Conservation (phyloP, 228 moss, liverwort and hornwort genomes). For the Sphagnum magellanicum region DNA sequence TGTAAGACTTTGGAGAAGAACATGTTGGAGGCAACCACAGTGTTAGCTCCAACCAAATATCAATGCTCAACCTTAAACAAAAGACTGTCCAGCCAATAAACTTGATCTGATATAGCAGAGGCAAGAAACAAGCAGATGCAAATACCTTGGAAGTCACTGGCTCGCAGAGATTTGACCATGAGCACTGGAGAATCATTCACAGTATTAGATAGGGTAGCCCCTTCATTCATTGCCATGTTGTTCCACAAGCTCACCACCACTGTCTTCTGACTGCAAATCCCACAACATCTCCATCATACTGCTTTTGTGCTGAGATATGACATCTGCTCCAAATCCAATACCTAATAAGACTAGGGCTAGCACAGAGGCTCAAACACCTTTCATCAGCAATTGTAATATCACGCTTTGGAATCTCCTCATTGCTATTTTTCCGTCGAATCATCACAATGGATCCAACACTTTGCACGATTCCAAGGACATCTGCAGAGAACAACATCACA, state of each 20-base stretch:
- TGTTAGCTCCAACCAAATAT: too few relatives aligned
- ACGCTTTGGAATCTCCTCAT: conserved; percentile 87
- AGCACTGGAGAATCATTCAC: conserved; percentile 48
- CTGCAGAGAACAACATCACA: conserved; percentile 16
- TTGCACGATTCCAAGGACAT: conserved; percentile 71
- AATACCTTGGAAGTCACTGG: conserved; percentile 79
- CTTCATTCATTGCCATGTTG: conserved; percentile 49
- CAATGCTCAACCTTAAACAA: too few relatives aligned
- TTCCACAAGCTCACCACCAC: conserved; percentile 80
- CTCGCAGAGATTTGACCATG: conserved; percentile 44
- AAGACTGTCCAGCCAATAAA: too few relatives aligned
- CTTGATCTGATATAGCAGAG: too few relatives aligned
- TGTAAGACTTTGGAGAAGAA: too few relatives aligned
- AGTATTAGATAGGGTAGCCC: conserved; percentile 35
- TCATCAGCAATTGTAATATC: conserved; percentile 64
- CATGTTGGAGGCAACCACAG: too few relatives aligned
- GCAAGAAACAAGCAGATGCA: background rate
- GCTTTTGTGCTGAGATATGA: background rate
- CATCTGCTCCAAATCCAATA: too few relatives aligned
- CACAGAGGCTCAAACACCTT: conserved; percentile 18
- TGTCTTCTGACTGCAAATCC: conserved; percentile 58
- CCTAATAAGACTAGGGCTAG: background rate
- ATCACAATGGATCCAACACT: conserved; percentile 39
- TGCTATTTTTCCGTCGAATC: conserved; percentile 69
- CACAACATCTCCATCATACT: background rate